These are phyloP conservation scores for Dichotomocladium elegans DNA, from an alignment of 371 early-diverging fungal genomes.

Conservation along the genomic window DNA sequence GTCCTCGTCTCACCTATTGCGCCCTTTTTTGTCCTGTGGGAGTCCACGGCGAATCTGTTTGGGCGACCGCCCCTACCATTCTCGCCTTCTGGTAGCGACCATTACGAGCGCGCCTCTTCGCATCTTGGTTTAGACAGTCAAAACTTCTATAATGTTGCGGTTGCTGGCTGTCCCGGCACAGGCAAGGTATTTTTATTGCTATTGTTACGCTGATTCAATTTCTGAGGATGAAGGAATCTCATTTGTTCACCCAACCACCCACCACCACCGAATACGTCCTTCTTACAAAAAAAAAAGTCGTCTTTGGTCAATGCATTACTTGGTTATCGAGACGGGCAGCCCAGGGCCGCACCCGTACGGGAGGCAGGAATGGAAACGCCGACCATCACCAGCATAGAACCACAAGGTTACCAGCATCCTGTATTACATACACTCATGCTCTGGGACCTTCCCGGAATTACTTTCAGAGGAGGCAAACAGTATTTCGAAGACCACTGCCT, in stretches of 20 bases:
- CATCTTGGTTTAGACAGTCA: conserved; percentile 6
- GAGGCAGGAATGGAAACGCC: too few relatives aligned
- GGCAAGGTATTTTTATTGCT: conserved; percentile 40
- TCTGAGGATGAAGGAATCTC: too few relatives aligned
- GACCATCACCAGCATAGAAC: conserved; percentile 9
- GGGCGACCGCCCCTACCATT: conserved; percentile 1
- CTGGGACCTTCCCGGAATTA: conserved; percentile 33
- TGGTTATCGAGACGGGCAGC: conserved; percentile 19
- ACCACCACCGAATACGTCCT: too few relatives aligned
- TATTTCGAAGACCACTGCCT: conserved; percentile 26
- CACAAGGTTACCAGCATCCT: conserved; percentile 21
- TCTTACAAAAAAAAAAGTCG: too few relatives aligned
- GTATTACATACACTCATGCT: conserved; percentile 14
- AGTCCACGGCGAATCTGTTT: conserved; percentile 16
- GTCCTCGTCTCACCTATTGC: conserved; percentile 23
- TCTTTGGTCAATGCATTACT: conserved; percentile 26
- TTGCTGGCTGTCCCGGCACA: conserved; percentile 26
- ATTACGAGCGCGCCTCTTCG: background rate
- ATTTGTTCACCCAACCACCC: too few relatives aligned
- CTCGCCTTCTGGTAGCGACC: background rate
- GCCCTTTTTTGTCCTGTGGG: conserved; percentile 22
- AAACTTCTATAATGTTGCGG: conserved; percentile 19
- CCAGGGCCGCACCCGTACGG: conserved; percentile 20
- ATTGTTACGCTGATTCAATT: too few relatives aligned
- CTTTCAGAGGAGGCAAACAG: conserved; percentile 7